Base-by-base conservation (phyloP, 257 asterid species). In the Orobanche coerulescens region DNA sequence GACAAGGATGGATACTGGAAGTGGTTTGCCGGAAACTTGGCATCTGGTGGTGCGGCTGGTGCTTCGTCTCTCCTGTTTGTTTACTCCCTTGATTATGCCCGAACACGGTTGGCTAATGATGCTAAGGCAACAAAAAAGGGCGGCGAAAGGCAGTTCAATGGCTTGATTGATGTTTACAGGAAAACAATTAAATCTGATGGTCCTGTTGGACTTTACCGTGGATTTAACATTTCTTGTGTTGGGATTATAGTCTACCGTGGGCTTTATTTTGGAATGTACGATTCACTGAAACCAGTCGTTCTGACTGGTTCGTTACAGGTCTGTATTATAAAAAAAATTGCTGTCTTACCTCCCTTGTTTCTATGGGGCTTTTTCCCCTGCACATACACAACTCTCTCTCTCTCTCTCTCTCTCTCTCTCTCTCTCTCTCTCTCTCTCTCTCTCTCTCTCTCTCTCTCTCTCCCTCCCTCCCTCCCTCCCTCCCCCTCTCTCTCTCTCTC, bases 201-300 rank as follows among this genome's bases (percentile, higher is more conserved):
- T 43, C 5, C 82, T 34, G 74, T 63, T 6, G 95, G 95, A 49
- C 95, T 86, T 67, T 86, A 86, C 47, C 87, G 95, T 39, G 95
- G 95, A 62, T 86, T 86, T 69, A 76, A 67, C 74, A 70, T 84
- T 33, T 86, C 95, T 18, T 80, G 82, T 52, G 84, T 81, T 75
- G 95, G 95, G 28, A 86, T 86, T 62, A 77, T 86, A 24, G 79
- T 81, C 58, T 86, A 86, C 69, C 95, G 95, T 34, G 95, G 95
- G 42, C 94, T 87, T 4, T 87, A 87, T 75, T 87, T 87, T 24
- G 95, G 94, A 49, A 72, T 87, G 94, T 87, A 87, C 4, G 95
- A 87, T 72, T 84, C 95, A 9, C 76, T 87, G 58, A 87, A 87
- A 66, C 95, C 95, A 0, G 84, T 76, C 5, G 55, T 87, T 62